Evolutionary conservation across 225 moss, liverwort and hornwort species (phyloP).

Genomic region (Sphagnum tenellum): DNA sequence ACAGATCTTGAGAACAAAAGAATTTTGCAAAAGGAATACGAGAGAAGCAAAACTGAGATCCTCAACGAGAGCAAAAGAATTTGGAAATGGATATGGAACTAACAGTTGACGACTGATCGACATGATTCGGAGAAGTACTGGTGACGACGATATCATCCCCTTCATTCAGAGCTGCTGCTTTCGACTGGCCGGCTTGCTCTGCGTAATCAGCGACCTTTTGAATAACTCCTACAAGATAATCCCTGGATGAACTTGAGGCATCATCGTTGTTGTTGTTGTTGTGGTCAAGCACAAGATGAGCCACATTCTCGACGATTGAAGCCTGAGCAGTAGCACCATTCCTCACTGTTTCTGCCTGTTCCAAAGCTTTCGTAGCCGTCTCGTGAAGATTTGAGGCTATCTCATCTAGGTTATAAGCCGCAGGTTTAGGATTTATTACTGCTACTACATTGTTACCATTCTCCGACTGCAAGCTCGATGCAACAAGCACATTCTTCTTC

Average conservation of each 20-base stretch:
- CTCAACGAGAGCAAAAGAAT: too few species aligned
- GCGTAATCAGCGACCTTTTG: slow-evolving; percentile 42
- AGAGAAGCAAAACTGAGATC: slow-evolving; percentile 14
- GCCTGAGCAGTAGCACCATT: slow-evolving; percentile 9
- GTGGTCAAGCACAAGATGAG: slow-evolving; percentile 40
- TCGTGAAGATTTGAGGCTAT: slow-evolving; percentile 39
- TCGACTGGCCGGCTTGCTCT: slow-evolving; percentile 14
- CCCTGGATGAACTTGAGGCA: slow-evolving; percentile 23
- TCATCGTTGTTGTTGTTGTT: neutral
- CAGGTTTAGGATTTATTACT: too few species aligned
- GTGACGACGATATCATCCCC: slow-evolving; percentile 18
- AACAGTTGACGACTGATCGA: slow-evolving; percentile 9
- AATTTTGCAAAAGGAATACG: neutral
- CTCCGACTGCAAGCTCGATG: too few species aligned
- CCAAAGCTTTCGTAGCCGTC: slow-evolving; percentile 29
- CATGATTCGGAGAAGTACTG: slow-evolving; percentile 26
- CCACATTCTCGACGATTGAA: slow-evolving; percentile 25
- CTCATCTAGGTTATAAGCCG: slow-evolving; percentile 37
- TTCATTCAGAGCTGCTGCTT: slow-evolving; percentile 3
- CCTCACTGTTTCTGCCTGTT: slow-evolving; percentile 11
- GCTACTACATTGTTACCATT: too few species aligned
- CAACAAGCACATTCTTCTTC: too few species aligned
- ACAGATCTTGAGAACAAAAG: too few species aligned
- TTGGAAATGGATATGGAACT: too few species aligned
- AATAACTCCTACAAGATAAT: slow-evolving; percentile 35